Evolutionary conservation across 2,329 filamentous ascomycete species (phyloP), one percentile per base, ranked within the genome.

Genomic region (Alternaria burnsii): DNA sequence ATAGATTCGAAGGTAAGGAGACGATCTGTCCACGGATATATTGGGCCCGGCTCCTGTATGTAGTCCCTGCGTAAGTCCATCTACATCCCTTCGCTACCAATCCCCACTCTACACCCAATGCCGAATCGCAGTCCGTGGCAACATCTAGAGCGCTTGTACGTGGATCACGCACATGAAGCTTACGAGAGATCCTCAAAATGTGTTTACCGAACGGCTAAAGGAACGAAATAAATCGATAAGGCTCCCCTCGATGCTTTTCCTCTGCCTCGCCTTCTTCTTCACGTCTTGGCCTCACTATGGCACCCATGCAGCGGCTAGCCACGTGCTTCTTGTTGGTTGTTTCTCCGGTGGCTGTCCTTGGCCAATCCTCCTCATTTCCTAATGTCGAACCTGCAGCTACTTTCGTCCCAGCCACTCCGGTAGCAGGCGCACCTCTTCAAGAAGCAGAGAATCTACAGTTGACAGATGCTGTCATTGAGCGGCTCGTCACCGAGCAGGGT

Each of bases 381-480:
- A 30, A 52, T 36, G 20, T 59, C 22, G 51, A 59, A 14, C 51
- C 56, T 36, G 56, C 56, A 16, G 51, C 56, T 14, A 24, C 44
- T 18, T 44, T 36, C 22, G 56, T 59, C 26, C 44, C 51, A 20
- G n/a, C 16, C 18, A 41, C 51, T n/a, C 14, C 43, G 1, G 20
- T 26, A 26, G 57, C 57, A 44, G 57, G 44, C 11, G 57, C 52
- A 24, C 38, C 51, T 24, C 22, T 59, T 26, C 57, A 59, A n/a
- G 51, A 50, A 28, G 51, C 57, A 5, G 57, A 59, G 20, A 51
- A 14, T 12, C 28, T 59, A n/a, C 57, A 59, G 18, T 42, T 59
- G 14, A 59, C 57, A 2, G 52, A 55, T 12, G 32, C 22, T 6
- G 52, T 59, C 9, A 9, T 59, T 14, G 46, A 59, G 10, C 28